phyloP scores from a whole-genome alignment of 2,329 filamentous ascomycete species.

The Cladosporium sp. region DNA sequence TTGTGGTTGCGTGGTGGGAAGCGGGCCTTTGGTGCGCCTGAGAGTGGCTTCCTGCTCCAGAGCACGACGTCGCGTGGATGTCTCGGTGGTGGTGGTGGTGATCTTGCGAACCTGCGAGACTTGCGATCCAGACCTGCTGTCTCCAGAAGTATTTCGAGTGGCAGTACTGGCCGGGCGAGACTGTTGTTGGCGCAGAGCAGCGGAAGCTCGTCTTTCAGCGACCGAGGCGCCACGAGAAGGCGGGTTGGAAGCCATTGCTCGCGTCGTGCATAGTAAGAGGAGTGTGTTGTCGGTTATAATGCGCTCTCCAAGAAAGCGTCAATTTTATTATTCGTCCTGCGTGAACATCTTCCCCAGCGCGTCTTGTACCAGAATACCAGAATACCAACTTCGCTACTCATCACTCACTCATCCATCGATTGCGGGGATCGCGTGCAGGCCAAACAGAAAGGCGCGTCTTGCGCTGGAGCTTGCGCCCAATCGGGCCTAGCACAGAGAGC shows the following conservation, averaged over 20 bases:
- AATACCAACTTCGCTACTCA: neutral
- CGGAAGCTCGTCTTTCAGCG: slow-evolving; percentile 33
- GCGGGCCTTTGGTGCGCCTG: slow-evolving; percentile 17
- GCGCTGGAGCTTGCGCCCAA: neutral
- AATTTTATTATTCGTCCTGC: neutral
- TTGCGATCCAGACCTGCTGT: slow-evolving; percentile 19
- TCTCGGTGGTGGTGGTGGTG: slow-evolving; percentile 21
- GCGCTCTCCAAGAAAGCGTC: neutral
- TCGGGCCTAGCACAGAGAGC: slow-evolving; percentile 1
- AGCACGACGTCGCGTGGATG: slow-evolving; percentile 15
- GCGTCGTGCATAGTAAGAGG: slow-evolving; percentile 9
- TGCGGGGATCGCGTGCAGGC: slow-evolving; percentile 16
- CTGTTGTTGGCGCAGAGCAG: slow-evolving; percentile 31
- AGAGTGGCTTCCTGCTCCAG: slow-evolving; percentile 20
- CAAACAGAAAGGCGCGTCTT: slow-evolving; percentile 19
- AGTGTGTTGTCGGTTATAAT: neutral
- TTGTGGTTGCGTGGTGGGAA: slow-evolving; percentile 14
- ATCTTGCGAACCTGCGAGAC: slow-evolving; percentile 9
- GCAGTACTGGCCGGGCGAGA: slow-evolving; percentile 31
- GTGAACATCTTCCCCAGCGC: neutral
- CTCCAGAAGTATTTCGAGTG: slow-evolving; percentile 24
- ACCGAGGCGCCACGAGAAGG: slow-evolving; percentile 31
- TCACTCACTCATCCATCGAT: neutral
- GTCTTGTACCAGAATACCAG: neutral
- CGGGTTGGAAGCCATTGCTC: slow-evolving; percentile 32